Base-by-base conservation (phyloP, 805 yeast species). In the Wickerhamomyces hampshirensis region DNA sequence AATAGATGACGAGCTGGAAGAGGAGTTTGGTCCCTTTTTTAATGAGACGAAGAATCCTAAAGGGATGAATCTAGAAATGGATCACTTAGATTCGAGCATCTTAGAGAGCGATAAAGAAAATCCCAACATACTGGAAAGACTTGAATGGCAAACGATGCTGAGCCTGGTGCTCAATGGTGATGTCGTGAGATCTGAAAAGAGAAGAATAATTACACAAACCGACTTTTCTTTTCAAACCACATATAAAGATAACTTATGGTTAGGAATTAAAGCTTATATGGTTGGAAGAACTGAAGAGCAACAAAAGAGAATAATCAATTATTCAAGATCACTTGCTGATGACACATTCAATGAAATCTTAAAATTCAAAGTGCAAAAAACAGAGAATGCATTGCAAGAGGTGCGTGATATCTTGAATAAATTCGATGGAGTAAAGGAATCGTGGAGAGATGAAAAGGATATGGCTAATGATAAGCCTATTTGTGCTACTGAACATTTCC, bases 111-210 rank as follows among this genome's bases (percentile, higher is more conserved):
- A 47, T 5, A 39, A 51, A 31, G 51, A 59, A 4, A 59, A 62
- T 36, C 60, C 66, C 6, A 46, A 51, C 17, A 77, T 81, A 6
- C 51, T 78, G 9, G 97, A 88, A 54, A 70, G 98, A 33, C 65
- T 89, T 10, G 96, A 88, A 60, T 93, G 98, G 98, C 98, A 93
- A 60, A 75, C 91, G 0, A 87, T 93, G 95, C 68, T 93, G 33
- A 73, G 84, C 9, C 73, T 88, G 3, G 98, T 93, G 4, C 71
- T 93, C 24, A 91, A 94, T 3, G 98, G 98, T 48, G 98, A 93
- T 59, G 95, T 93, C 36, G 88, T 93, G 15, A 75, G 82, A 24
- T 81, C 91, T 10, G 98, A 93, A 53, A 93, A 91, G 60, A 80
- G 85, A 4, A 80, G 80, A 58, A 69, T 84, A 37, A 77, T 75